Evolutionary conservation across 2,329 filamentous ascomycete genomes (phyloP).

Genomic region (Zasmidium cellare): DNA sequence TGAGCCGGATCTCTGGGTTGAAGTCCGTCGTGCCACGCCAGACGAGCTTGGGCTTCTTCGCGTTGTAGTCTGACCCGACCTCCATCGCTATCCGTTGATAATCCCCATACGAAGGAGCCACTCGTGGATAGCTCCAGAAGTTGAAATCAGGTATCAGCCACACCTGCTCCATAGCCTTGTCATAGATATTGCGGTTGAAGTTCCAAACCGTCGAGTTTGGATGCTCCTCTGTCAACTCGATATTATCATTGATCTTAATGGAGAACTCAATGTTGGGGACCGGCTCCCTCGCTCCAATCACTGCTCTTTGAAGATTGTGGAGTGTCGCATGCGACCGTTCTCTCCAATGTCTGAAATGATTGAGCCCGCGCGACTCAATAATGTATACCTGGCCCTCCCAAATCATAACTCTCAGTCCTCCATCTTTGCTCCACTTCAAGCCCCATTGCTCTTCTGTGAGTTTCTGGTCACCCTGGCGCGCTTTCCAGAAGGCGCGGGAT

Average conservation of each 20-base stretch:
- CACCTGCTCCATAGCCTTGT: constrained; percentile 35
- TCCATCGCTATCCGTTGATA: constrained; percentile 25
- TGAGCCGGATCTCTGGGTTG: constrained; percentile 29
- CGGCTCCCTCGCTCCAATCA: constrained; percentile 41
- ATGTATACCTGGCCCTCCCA: constrained; percentile 39
- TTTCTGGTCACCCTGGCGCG: constrained; percentile 19
- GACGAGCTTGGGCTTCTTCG: constrained; percentile 48
- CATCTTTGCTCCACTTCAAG: constrained; percentile 32
- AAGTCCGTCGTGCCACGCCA: constrained; percentile 49
- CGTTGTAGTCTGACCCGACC: constrained; percentile 32
- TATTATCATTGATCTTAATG: constrained; percentile 51
- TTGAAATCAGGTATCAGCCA: constrained; percentile 58
- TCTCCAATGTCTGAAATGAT: constrained; percentile 31
- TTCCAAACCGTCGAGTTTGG: constrained; percentile 44
- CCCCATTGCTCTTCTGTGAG: constrained; percentile 32
- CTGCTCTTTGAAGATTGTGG: constrained; percentile 50
- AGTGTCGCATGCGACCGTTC: constrained; percentile 42
- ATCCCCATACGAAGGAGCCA: constrained; percentile 27
- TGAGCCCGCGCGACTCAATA: constrained; percentile 34
- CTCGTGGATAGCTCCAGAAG: constrained; percentile 51
- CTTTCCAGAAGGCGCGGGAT: constrained; percentile 27
- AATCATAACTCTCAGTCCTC: constrained; percentile 39
- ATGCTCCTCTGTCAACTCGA: constrained; percentile 26
- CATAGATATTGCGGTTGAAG: constrained; percentile 31
- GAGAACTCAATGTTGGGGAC: constrained; percentile 54